Percentiles rank a stretch among this genome's conserved stretches.
Conservation (phyloP, 2,329 filamentous ascomycete species). For the Fusarium citri region DNA sequence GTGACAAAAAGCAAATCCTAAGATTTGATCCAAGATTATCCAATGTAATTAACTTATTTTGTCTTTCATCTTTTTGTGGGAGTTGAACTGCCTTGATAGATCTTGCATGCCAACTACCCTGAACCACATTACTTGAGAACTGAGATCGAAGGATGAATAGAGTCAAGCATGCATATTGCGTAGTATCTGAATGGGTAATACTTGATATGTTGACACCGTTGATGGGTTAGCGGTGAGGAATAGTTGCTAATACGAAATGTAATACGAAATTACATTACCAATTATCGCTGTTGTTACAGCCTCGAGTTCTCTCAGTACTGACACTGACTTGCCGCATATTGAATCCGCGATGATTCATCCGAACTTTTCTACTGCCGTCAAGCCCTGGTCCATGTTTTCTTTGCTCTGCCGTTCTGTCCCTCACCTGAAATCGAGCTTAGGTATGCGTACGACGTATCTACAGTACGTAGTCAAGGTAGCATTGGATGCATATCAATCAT, state of each 20-base stretch:
- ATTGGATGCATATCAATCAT: background rate
- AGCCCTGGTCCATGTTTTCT: background rate
- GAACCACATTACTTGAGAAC: background rate
- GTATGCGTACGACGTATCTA: background rate
- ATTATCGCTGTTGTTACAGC: background rate
- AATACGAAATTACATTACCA: background rate
- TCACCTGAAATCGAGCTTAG: constrained; percentile 8
- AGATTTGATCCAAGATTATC: background rate
- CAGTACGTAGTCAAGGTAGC: background rate
- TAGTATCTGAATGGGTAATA: background rate
- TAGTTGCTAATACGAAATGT: background rate
- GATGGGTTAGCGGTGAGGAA: background rate
- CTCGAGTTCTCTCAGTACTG: background rate
- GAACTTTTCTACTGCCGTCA: background rate
- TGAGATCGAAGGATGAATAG: background rate
- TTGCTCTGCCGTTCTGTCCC: background rate
- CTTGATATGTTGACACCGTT: background rate
- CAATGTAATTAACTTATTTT: background rate
- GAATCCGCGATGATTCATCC: background rate
- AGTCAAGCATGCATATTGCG: background rate
- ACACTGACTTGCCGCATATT: background rate
- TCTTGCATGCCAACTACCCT: background rate
- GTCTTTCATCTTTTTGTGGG: background rate
- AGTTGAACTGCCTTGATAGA: background rate
- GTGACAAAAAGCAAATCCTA: background rate